phyloP scores from a whole-genome alignment of 2,329 filamentous ascomycete species.

The Colletotrichum tofieldiae region DNA sequence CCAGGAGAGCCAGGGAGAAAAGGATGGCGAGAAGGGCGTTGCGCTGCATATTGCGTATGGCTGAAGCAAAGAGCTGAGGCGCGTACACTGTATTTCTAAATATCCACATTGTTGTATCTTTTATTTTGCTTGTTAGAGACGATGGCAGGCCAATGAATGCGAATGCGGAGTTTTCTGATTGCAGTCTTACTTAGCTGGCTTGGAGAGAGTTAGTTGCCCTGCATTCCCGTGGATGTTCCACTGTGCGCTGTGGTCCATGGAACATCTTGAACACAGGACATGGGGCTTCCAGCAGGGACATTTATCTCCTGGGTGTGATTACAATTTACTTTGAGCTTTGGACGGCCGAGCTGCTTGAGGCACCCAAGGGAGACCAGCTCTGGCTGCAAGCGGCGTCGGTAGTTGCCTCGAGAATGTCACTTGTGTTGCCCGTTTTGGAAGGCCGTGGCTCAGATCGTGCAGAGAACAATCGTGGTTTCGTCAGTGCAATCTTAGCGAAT shows the following conservation, averaged over 20 bases:
- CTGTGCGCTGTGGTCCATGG: not conserved
- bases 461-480: conserved; percentile 11
- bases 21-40: not conserved
- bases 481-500: conserved; percentile 5
- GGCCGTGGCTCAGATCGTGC: conserved; percentile 2
- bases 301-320: not conserved
- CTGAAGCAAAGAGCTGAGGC: not conserved
- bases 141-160: conserved; percentile 13
- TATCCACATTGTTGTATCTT: conserved; percentile 26
- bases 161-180: not conserved
- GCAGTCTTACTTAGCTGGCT: not conserved
- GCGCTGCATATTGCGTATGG: conserved; percentile 2
- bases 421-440: not conserved
- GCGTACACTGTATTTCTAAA: conserved; percentile 30
- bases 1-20: not conserved
- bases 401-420: conserved; percentile 3
- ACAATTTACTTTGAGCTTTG: not conserved
- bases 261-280: not conserved
- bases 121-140: not conserved
- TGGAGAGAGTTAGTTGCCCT: not conserved
- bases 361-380: not conserved
- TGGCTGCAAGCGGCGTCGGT: conserved; percentile 11
- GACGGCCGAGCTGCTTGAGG: not conserved
- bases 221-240: not conserved
- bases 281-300: not conserved